Evolutionary conservation across 2,329 filamentous ascomycete species (phyloP).

Genomic region (Fusarium acutatum): DNA sequence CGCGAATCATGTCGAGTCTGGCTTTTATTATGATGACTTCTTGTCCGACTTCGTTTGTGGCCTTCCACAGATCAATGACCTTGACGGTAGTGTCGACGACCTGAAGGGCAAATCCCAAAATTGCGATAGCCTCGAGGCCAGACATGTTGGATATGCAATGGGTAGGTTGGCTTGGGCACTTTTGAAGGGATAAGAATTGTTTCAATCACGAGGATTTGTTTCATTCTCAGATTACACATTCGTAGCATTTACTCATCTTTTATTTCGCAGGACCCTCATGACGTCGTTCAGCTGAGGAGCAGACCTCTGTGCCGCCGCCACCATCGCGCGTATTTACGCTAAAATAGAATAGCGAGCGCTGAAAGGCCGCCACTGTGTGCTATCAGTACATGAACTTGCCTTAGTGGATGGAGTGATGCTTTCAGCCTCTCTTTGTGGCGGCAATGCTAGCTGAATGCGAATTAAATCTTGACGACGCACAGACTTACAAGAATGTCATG

Average conservation of each 20-base stretch:
- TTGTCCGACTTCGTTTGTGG: not conserved
- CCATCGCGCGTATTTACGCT: not conserved
- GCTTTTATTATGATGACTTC: not conserved
- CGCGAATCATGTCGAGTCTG: not conserved
- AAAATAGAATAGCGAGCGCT: not conserved
- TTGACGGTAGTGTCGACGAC: not conserved
- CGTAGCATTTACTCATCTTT: not conserved
- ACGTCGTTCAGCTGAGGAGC: not conserved
- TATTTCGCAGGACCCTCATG: not conserved
- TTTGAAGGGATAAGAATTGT: rapidly evolving
- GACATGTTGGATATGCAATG: not conserved
- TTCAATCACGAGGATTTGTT: not conserved
- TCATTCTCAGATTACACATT: rapidly evolving
- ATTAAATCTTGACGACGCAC: not conserved
- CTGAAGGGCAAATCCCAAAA: not conserved
- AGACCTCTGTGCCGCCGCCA: not conserved
- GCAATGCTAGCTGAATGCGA: not conserved
- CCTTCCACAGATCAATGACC: not conserved
- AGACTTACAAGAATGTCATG: not conserved
- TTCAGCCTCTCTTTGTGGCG: not conserved
- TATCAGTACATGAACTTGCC: rapidly evolving
- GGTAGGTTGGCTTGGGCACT: not conserved
- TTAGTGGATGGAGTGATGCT: not conserved
- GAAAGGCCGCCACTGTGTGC: not conserved
- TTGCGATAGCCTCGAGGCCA: not conserved